Evolutionary conservation across 2,329 filamentous ascomycete species (phyloP), one percentile per base, ranked within the genome.

Genomic region (Calcarisporium arbuscula): DNA sequence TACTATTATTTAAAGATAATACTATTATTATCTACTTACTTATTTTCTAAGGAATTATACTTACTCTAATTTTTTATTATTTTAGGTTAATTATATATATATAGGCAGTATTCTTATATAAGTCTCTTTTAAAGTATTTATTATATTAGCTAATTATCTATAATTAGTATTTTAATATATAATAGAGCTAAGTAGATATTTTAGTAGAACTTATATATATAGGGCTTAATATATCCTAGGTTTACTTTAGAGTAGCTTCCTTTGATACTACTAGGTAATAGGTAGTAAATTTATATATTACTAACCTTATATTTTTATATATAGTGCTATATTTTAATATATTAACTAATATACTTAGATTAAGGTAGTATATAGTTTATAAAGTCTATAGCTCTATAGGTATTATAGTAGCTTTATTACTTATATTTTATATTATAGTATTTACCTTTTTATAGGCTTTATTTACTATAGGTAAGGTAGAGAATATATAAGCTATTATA

Each of bases 321-420:
- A 16, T 16, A 16, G 20, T 21, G 25, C 30, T 19, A 16, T 15
- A 32, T 21, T 21, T 32, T 32, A 14, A 32, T 32, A 19, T 19
- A 19, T 12, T 32, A 7, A 32, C 30, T 15, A 28, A 28, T 28
- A 28, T 16, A 16, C 27, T 28, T 28, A 15, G 27, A 16, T 21
- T 23, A 19, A 15, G 20, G 20, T 32, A 22, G 14, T 19, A 19
- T 19, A 32, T 14, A 14, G 14, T 32, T 32, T 14, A 15, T 19
- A 32, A 21, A 32, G 16, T 32, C 30, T 19, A 32, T 32, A 19
- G 30, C 25, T 32, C 20, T 31, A 20, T 31, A 21, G 29, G 29
- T 9, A 31, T 31, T 10, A 31, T 31, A 21, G 23, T 18, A 9
- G 18, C 10, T 21, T 31, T 31, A 21, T 31, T 31, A 31, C 29